Evolutionary conservation across 73 alveolate species (phyloP).

Genomic region (Vitrella brassicaformis): DNA sequence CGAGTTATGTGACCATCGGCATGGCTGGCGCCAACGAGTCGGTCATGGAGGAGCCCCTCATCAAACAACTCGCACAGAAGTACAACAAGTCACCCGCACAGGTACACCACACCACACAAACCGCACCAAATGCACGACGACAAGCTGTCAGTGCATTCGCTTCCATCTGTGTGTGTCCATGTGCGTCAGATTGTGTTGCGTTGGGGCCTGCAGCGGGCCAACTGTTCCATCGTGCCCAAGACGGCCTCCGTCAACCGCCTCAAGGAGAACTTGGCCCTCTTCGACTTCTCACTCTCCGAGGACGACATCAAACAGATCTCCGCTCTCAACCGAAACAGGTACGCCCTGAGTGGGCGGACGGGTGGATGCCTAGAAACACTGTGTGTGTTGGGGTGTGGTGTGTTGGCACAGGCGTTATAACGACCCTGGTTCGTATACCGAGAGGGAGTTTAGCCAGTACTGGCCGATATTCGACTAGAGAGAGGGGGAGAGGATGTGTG

Average conservation of each 20-base stretch:
- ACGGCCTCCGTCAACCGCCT: too few relatives aligned
- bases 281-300: not conserved
- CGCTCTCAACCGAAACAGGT: too few relatives aligned
- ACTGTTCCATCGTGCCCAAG: too few relatives aligned
- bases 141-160: too few relatives aligned
- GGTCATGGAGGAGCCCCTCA: conserved; percentile 14
- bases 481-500: too few relatives aligned
- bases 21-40: not conserved
- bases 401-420: not conserved
- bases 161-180: too few relatives aligned
- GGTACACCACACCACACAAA: too few relatives aligned
- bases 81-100: not conserved
- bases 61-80: not conserved
- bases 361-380: too few relatives aligned
- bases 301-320: too few relatives aligned
- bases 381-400: too few relatives aligned
- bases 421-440: not conserved
- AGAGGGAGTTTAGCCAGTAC: not conserved
- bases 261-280: not conserved
- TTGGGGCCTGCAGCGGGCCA: not conserved
- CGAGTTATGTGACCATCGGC: not conserved
- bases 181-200: not conserved
- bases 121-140: too few relatives aligned
- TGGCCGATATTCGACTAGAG: not conserved
- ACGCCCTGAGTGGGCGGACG: too few relatives aligned